Conservation (phyloP, 148 eudicot species). For the Camellia japonica region DNA sequence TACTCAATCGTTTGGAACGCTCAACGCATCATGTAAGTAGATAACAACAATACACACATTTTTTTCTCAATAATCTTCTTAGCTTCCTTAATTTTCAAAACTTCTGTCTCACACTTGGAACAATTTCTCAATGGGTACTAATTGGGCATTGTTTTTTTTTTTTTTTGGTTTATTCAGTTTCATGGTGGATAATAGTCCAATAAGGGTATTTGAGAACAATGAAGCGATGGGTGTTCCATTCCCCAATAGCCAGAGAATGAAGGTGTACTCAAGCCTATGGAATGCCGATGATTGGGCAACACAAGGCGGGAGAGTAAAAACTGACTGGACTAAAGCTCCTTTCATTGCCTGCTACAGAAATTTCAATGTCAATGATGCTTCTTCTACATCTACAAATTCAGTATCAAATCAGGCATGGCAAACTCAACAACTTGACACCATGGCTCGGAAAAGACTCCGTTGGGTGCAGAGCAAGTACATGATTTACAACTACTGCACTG, state of each 20-base stretch:
- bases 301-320: slow-evolving; percentile 1
- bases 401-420: not conserved
- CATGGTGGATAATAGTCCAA: not conserved
- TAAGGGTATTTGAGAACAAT: not conserved
- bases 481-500: slow-evolving; percentile 9
- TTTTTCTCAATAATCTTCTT: not conserved
- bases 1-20: slow-evolving; percentile 17
- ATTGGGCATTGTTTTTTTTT: not conserved
- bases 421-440: not conserved
- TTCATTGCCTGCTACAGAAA: slow-evolving; percentile 7
- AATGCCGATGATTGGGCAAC: slow-evolving; percentile 14
- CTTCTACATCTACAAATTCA: not conserved
- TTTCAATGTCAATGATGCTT: slow-evolving; percentile 9
- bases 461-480: slow-evolving; percentile 11
- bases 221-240: slow-evolving; percentile 1
- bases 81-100: not conserved
- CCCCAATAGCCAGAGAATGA: slow-evolving; percentile 1
- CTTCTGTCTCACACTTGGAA: not conserved
- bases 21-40: slow-evolving; percentile 2
- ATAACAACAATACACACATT: not conserved
- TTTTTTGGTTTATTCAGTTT: not conserved
- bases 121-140: too few relatives aligned
- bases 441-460: not conserved
- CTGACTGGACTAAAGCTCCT: not conserved
- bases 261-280: slow-evolving; percentile 1